These are phyloP conservation scores for Aureobasidium sp. DNA, from an alignment of 2,329 filamentous ascomycete species.

Conservation along the genomic window DNA sequence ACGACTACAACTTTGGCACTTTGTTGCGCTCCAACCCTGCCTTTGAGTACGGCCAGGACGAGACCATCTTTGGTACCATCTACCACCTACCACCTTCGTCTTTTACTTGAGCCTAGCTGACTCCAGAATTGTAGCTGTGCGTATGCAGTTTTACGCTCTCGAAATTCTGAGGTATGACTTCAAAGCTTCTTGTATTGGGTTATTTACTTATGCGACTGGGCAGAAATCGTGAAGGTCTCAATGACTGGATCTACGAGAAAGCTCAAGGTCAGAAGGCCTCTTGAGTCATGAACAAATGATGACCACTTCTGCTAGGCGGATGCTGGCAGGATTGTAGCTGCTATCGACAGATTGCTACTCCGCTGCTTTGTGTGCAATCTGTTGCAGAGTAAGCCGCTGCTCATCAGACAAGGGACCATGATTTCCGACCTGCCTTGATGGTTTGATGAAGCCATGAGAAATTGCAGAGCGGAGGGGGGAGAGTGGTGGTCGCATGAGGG, in stretches of 20 bases:
- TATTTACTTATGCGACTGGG: constrained; percentile 19
- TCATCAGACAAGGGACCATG: not conserved
- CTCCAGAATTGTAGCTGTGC: constrained; percentile 42
- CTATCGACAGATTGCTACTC: not conserved
- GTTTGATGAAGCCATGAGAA: not conserved
- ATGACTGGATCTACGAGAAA: constrained; percentile 95
- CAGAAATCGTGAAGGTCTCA: constrained; percentile 77
- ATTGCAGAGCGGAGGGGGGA: not conserved
- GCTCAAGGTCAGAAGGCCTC: constrained; percentile 54
- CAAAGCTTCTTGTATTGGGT: not conserved
- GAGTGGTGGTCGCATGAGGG: not conserved
- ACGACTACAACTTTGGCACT: constrained; percentile 97
- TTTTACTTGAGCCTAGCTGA: constrained; percentile 3
- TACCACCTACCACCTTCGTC: constrained; percentile 21
- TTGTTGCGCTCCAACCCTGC: constrained; percentile 75
- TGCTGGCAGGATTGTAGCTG: not conserved
- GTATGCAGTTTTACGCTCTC: constrained; percentile 79
- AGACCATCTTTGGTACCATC: constrained; percentile 77
- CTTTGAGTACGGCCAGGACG: constrained; percentile 78
- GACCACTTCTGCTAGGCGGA: not conserved
- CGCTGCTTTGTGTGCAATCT: not conserved
- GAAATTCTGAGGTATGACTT: constrained; percentile 59
- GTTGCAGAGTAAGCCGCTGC: not conserved
- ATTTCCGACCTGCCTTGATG: not conserved
- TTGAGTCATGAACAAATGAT: constrained; percentile 16